Evolutionary conservation across 139 green algal species (phyloP).

Genomic region (Ulvella scutata): DNA sequence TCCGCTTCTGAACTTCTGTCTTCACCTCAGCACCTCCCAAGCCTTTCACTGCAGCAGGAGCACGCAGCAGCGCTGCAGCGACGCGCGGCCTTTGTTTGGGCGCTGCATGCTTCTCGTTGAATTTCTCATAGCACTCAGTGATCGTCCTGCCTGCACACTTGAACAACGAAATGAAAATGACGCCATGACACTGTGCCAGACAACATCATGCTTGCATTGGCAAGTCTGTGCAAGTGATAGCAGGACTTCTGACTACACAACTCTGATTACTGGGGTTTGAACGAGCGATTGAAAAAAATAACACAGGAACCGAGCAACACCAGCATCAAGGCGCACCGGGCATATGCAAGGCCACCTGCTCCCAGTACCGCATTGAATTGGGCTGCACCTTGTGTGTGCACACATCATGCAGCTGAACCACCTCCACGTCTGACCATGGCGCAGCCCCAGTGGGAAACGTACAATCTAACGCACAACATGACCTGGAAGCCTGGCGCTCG

Average conservation of each 20-base stretch:
- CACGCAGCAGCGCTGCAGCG: neutral
- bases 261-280: neutral
- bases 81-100: neutral
- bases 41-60: neutral
- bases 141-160: neutral
- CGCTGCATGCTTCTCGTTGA: neutral
- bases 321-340: neutral
- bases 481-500: no score
- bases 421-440: neutral
- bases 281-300: neutral
- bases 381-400: neutral
- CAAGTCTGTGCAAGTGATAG: neutral
- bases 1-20: neutral
- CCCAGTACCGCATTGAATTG: neutral
- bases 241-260: neutral
- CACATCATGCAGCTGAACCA: neutral
- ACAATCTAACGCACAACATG: no score
- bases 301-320: neutral
- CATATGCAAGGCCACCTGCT: neutral
- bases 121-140: neutral
- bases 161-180: neutral
- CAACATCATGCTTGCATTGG: neutral
- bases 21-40: neutral
- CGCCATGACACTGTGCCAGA: neutral
- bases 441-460: neutral